Conservation (phyloP, 352 stramenopile species). For the Phytophthora multivora region DNA sequence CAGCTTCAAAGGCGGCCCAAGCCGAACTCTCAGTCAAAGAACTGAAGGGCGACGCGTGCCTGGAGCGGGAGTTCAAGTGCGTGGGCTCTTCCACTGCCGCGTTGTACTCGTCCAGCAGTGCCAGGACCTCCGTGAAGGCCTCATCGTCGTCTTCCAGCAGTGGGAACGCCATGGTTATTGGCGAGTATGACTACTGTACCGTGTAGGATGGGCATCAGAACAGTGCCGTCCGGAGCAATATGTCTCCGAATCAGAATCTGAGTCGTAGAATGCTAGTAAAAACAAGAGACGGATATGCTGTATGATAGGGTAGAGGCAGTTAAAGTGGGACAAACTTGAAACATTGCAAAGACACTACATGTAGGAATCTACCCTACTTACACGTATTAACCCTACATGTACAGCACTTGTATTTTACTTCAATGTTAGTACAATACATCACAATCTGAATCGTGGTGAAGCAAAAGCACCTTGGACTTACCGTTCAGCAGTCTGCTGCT, state of each 20-base stretch:
- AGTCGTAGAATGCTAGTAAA: background rate
- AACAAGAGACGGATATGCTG: background rate
- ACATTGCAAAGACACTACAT: too few relatives aligned
- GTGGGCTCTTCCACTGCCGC: conserved; percentile 5
- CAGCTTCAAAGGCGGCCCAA: conserved; percentile 27
- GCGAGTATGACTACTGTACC: too few relatives aligned
- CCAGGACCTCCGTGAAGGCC: conserved; percentile 35
- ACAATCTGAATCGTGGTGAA: too few relatives aligned
- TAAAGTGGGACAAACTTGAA: background rate
- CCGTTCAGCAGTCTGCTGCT: too few relatives aligned
- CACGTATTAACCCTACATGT: too few relatives aligned
- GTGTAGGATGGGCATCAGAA: background rate
- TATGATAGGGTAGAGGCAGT: background rate
- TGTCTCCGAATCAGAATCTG: conserved; percentile 6
- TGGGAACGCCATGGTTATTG: conserved; percentile 30
- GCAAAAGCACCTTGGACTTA: too few relatives aligned
- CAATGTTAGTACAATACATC: too few relatives aligned
- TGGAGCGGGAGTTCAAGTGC: background rate
- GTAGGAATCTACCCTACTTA: too few relatives aligned
- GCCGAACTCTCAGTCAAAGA: conserved; percentile 9
- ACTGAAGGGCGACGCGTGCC: conserved; percentile 1
- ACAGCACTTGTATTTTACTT: too few relatives aligned
- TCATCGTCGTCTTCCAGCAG: conserved; percentile 37
- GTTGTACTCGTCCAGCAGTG: conserved; percentile 36
- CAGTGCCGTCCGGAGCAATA: conserved; percentile 2